Conservation (phyloP, 805 yeast species). For the Yarrowia sp. region DNA sequence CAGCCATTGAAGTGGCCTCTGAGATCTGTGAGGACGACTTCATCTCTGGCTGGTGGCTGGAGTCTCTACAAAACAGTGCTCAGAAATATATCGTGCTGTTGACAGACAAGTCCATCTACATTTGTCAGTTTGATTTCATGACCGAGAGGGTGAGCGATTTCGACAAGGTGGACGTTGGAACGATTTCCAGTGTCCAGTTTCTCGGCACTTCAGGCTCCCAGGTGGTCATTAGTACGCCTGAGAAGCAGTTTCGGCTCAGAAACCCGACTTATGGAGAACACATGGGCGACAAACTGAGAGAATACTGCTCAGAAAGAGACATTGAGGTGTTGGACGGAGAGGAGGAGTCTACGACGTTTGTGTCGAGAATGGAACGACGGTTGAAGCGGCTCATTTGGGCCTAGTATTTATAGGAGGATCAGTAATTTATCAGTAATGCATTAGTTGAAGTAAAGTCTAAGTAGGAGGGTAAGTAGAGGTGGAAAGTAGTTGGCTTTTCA, state of each 20-base stretch:
- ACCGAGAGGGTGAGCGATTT: constrained; percentile 43
- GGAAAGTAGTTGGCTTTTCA: too few species aligned
- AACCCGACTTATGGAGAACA: constrained; percentile 8
- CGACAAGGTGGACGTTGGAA: constrained; percentile 10
- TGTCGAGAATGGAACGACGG: constrained; percentile 21
- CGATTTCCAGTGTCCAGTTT: constrained; percentile 6
- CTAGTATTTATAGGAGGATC: constrained; percentile 7
- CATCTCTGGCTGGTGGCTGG: constrained; percentile 52
- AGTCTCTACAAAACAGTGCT: constrained; percentile 43
- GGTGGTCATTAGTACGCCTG: constrained; percentile 3
- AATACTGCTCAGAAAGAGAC: not conserved
- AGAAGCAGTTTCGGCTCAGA: constrained; percentile 9
- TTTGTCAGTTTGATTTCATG: constrained; percentile 45
- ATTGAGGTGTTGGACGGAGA: constrained; percentile 3
- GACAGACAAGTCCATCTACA: constrained; percentile 45
- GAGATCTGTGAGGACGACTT: constrained; percentile 46
- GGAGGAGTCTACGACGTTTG: constrained; percentile 14
- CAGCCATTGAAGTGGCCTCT: constrained; percentile 44
- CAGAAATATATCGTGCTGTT: constrained; percentile 46
- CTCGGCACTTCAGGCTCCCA: constrained; percentile 22
- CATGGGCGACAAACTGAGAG: constrained; percentile 17
- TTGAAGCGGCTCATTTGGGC: constrained; percentile 33
- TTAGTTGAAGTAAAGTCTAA: not conserved
- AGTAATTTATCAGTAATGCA: not conserved
- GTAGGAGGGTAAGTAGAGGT: too few species aligned